phyloP scores from a whole-genome alignment of 1,284 basidiomycete species.

The Entoloma clypeatum region DNA sequence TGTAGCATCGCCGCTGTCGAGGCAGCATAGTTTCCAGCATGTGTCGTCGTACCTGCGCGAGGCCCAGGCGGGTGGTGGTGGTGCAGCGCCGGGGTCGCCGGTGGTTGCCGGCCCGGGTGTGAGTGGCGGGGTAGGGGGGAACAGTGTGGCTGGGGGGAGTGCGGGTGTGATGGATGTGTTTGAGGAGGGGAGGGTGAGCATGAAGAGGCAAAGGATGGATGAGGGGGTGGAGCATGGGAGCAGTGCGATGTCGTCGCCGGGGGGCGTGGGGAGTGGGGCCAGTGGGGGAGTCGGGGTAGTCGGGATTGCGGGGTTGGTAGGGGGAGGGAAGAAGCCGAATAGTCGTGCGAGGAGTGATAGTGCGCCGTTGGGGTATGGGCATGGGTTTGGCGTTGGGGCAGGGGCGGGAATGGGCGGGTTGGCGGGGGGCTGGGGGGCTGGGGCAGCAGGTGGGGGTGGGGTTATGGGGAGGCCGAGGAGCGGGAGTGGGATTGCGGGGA shows the following conservation, averaged over 20 bases:
- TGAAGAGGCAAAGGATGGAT: too few relatives aligned
- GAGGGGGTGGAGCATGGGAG: too few relatives aligned
- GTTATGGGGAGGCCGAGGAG: constrained; percentile 43
- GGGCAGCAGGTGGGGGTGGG: constrained; percentile 49
- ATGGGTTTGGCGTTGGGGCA: constrained; percentile 20
- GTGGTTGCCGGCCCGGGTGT: too few relatives aligned
- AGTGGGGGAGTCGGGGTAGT: constrained; percentile 18
- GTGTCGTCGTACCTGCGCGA: constrained; percentile 34
- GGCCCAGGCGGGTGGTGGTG: too few relatives aligned
- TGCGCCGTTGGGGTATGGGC: constrained; percentile 45
- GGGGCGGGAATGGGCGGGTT: constrained; percentile 17
- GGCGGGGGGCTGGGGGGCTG: constrained; percentile 22
- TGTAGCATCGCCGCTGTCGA: constrained; percentile 41
- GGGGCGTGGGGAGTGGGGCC: too few relatives aligned
- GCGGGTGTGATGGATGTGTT: too few relatives aligned
- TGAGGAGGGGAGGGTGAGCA: too few relatives aligned
- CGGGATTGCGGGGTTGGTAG: constrained; percentile 19
- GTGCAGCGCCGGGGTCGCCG: too few relatives aligned
- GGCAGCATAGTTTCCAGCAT: constrained; percentile 60
- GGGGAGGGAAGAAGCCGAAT: constrained; percentile 32
- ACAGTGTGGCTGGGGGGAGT: too few relatives aligned
- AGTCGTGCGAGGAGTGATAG: constrained; percentile 50
- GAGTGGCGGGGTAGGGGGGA: too few relatives aligned
- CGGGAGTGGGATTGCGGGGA: constrained; percentile 37
- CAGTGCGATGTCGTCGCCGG: too few relatives aligned